Base-by-base conservation (phyloP, 2,329 filamentous ascomycete species). In the Verticillium albo-atrum region DNA sequence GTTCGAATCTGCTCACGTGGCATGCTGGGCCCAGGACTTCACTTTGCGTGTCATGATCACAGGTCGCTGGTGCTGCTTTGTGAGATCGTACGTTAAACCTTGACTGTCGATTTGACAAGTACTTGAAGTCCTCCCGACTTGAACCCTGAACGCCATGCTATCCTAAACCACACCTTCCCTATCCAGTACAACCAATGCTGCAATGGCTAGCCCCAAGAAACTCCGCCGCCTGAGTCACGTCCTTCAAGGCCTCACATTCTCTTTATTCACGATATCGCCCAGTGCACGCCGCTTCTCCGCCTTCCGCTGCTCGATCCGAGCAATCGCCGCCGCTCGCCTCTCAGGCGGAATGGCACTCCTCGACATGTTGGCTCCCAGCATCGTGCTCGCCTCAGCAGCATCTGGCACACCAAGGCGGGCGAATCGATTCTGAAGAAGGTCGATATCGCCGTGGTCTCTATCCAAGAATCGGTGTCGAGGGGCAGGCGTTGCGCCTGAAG, bases 251-350 rank as follows among this genome's bases (percentile, higher is more conserved):
- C 66, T 63, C 75, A 82, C 62, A 66, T 85, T 85, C 72, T 85
- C 83, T 74, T 84, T 83, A 62, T 80, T 77, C 32, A 68, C 63
- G 12, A 67, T 70, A 57, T 65, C 68, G 34, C 68, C 68, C 55
- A 71, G 69, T 28, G 70, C 67, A 60, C 71, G 72, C 67, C 73
- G 75, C 68, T 81, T 81, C 68, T 84, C 78, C n/a, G 77, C 76
- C 67, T 78, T 79, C 66, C 81, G 78, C 68, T 79, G 76, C 68
- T 84, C 79, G 15, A 86, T 77, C 7, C 82, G 73, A 50, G 82
- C 83, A 56, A 83, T 74, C 12, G 82, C 83, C 1, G 82, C 83
- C 6, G 81, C 79, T 53, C 77, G 75, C 34, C 84, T 75, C 56
- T 82, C 80, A 3, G 80, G 77, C 9, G 83, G 75, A 14, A 86